Evolutionary conservation across 805 yeast genomes (phyloP).

Genomic region (Sporopachydermia lactativora): DNA sequence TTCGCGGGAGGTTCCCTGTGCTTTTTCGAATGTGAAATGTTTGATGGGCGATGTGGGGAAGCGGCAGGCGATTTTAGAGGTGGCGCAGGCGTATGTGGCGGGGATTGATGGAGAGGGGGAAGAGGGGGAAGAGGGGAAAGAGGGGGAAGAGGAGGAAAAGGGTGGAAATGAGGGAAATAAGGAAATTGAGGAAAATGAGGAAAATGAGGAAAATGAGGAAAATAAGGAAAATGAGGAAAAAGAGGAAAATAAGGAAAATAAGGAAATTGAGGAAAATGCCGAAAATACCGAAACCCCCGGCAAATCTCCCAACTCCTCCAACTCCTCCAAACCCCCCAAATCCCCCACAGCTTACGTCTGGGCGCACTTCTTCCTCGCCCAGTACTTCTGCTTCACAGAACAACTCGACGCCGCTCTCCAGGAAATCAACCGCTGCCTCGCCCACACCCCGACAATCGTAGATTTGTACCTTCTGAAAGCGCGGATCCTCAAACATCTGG

Average conservation of each 20-base stretch:
- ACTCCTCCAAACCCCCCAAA: slow-evolving; percentile 4
- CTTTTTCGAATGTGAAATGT: slow-evolving; percentile 77
- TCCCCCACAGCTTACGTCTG: slow-evolving; percentile 33
- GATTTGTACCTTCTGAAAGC: slow-evolving; percentile 76
- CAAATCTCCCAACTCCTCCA: slow-evolving; percentile 17
- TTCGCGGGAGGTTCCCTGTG: slow-evolving; percentile 75
- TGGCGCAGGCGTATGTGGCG: slow-evolving; percentile 36
- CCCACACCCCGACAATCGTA: slow-evolving; percentile 70
- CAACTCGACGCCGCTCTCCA: slow-evolving; percentile 40
- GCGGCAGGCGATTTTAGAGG: slow-evolving; percentile 29
- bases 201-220: too few relatives aligned
- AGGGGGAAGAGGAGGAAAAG: neutral
- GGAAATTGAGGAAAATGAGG: too few relatives aligned
- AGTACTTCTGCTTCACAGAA: slow-evolving; percentile 49
- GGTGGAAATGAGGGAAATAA: neutral
- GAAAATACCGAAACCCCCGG: slow-evolving; percentile 8
- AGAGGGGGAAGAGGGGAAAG: slow-evolving; percentile 4
- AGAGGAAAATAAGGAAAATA: too few relatives aligned
- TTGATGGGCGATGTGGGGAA: slow-evolving; percentile 38
- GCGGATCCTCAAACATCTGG: slow-evolving; percentile 58
- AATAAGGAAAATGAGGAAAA: too few relatives aligned
- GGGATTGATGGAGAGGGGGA: slow-evolving; percentile 12
- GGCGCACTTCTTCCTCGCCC: slow-evolving; percentile 68
- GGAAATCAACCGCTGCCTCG: slow-evolving; percentile 46
- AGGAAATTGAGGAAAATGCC: too few relatives aligned